Percentiles rank a stretch among this genome's conserved stretches.
phyloP scores from a whole-genome alignment of 2,329 filamentous ascomycete genomes.

The Colletotrichum godetiae region DNA sequence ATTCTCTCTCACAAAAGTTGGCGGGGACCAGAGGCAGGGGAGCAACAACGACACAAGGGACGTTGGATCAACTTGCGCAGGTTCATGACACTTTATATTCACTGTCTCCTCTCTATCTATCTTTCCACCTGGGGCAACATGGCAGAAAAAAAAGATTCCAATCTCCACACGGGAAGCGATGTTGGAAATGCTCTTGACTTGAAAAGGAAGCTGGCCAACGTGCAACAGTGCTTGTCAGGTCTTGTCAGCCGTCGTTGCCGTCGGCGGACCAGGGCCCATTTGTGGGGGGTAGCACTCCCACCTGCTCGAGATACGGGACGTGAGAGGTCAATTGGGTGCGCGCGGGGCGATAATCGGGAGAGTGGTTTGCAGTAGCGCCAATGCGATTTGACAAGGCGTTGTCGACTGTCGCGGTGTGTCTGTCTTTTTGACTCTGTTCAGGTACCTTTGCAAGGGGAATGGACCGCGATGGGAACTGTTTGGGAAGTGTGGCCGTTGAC shows the following conservation, averaged over 20 bases:
- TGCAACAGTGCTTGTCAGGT: slow-evolving; percentile 19
- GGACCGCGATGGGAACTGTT: slow-evolving; percentile 13
- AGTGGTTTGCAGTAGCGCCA: slow-evolving; percentile 31
- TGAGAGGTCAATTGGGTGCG: slow-evolving; percentile 40
- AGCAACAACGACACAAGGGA: background rate
- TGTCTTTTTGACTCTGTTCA: too few species aligned
- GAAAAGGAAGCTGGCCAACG: slow-evolving; percentile 36
- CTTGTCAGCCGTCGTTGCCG: slow-evolving; percentile 20
- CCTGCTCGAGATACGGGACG: slow-evolving; percentile 38
- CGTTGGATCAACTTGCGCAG: background rate
- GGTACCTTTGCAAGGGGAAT: too few species aligned
- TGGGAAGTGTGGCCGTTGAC: slow-evolving; percentile 25
- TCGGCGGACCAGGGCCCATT: background rate
- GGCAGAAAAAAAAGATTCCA: background rate
- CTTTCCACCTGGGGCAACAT: background rate
- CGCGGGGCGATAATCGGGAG: slow-evolving; percentile 24
- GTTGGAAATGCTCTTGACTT: slow-evolving; percentile 28
- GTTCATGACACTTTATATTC: slow-evolving; percentile 6
- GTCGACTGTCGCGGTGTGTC: too few species aligned
- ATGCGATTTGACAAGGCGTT: background rate
- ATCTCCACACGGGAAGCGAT: slow-evolving; percentile 32
- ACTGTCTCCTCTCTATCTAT: slow-evolving; percentile 21
- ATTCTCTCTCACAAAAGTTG: background rate
- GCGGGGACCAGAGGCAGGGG: slow-evolving; percentile 1
- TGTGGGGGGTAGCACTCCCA: slow-evolving; percentile 35